Evolutionary conservation across 805 yeast genomes (phyloP), one percentile per base, ranked within the genome.

Genomic region (Candida montana): DNA sequence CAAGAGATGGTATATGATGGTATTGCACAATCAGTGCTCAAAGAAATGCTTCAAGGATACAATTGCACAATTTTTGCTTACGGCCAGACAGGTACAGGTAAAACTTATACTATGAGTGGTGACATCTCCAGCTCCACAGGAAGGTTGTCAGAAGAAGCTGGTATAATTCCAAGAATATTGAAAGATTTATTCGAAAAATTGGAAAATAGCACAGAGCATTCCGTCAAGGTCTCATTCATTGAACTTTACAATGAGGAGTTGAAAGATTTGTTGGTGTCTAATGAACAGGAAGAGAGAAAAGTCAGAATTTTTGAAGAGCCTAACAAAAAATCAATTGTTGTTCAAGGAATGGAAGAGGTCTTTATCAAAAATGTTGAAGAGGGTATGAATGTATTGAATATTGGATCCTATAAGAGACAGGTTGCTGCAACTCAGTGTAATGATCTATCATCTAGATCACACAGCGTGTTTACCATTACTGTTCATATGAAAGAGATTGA

Each of bases 1-100:
- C 95, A 88, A 59, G 71, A 72, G 33, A 67, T 69, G 48, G 62
- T 87, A 0, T 88, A 77, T 50, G 79, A 80, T 7, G 77, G 76
- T 3, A 79, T 81, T 9, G 90, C 88, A 0, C 59, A 68, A 31
- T 71, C 72, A 11, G 65, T 75, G 15, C 62, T 80, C 4, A 65
- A 70, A n/a, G 95, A 88, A 44, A 69, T 84, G 57, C 57, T 86
- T 34, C 63, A 70, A 27, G 91, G 89, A 16, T 82, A 81, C 55
- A 85, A 85, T 55, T 86, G 87, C 46, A 82, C 95, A 0, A 72
- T 85, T 11, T 75, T 86, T 55, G 93, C 95, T 0, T 87, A 88
- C 63, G 95, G 95, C 1, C 95, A 85, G 59, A 86, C 95, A 0
- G 95, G 95, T 8, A 83, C 93, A 0, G 95, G 95, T 15, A 86